Conservation (phyloP, 2,329 filamentous ascomycete species). For the Trichoderma lentiforme region DNA sequence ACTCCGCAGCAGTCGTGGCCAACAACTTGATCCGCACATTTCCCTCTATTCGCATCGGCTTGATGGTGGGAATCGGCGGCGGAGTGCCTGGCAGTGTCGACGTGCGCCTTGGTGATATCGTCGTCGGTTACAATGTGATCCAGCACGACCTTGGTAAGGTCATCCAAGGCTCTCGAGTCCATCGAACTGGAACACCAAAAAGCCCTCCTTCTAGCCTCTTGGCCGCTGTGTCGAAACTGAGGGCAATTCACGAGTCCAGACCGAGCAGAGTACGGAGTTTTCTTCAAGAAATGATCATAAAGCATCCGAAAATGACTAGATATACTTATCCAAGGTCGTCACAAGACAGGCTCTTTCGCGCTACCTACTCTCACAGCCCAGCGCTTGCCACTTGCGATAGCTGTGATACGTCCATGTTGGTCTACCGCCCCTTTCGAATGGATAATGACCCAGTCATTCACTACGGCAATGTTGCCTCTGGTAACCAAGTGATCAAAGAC, state of each 20-base stretch:
- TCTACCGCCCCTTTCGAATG: background rate
- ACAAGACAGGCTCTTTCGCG: background rate
- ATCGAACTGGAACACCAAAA: background rate
- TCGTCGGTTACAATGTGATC: slow-evolving; percentile 19
- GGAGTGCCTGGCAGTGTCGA: slow-evolving; percentile 18
- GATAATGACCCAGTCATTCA: background rate
- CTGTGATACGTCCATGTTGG: background rate
- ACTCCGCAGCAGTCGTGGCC: slow-evolving; percentile 31
- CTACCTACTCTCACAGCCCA: background rate
- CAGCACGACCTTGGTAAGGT: slow-evolving; percentile 20
- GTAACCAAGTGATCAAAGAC: slow-evolving; percentile 16
- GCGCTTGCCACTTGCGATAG: too few relatives aligned
- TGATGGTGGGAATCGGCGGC: background rate
- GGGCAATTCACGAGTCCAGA: background rate
- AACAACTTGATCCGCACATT: slow-evolving; percentile 33
- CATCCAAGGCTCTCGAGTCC: background rate
- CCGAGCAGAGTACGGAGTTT: too few relatives aligned
- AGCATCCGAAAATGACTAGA: background rate
- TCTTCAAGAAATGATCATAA: background rate
- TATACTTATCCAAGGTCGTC: background rate
- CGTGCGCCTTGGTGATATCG: slow-evolving; percentile 24
- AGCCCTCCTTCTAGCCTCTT: background rate
- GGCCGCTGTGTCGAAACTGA: background rate
- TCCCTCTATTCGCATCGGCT: slow-evolving; percentile 21
- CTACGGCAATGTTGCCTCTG: slow-evolving; percentile 7